Base-by-base conservation (phyloP, 495 filamentous ascomycete genomes). In the Penicillium argentinense region DNA sequence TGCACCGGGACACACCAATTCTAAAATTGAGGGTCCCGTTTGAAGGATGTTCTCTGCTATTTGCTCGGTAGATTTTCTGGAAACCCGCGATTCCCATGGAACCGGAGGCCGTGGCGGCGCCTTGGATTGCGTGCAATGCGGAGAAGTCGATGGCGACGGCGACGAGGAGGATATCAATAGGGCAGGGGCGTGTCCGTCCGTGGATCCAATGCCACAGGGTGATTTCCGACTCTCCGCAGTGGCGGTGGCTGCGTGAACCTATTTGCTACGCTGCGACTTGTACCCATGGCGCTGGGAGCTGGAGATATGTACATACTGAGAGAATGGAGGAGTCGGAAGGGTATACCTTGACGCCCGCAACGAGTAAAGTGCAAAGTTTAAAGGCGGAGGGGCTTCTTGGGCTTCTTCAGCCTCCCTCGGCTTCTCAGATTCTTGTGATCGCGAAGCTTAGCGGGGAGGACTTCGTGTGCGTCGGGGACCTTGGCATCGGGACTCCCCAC, bases 361-460 rank as follows among this genome's bases (percentile, higher is more conserved):
- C 5, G 4, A 36, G 33, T 36, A 21, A 36, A n/a, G 33, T 36
- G 33, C n/a, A 36, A 36, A 36, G 33, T 36, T 36, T 36, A 36
- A 39, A 5, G 5, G 25, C 12, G 22, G 9, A 39, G 22, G 37
- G 25, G 37, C 5, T 5, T 6, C 5, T 28, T 28, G 37, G 37
- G 23, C 12, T 40, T 49, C 49, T 57, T 57, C 49, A 53, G 54
- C 54, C 49, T 57, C 49, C 54, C 48, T 57, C 49, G 54, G 49
- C 44, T 47, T 9, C 23, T 44, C 53, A 37, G 44, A 51, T 51
- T 48, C 53, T 48, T 56, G 53, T 56, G 53, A 56, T 56, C 44
- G 37, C 30, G 41, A 54, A 54, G 51, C 51, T 54, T 54, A 37
- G 44, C 39, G 47, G 12, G 29, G 42, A 23, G 42, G 28, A 24